These are phyloP conservation scores for Eimeria necatrix DNA, from an alignment of 169 alveolate species.

Conservation along the genomic window DNA sequence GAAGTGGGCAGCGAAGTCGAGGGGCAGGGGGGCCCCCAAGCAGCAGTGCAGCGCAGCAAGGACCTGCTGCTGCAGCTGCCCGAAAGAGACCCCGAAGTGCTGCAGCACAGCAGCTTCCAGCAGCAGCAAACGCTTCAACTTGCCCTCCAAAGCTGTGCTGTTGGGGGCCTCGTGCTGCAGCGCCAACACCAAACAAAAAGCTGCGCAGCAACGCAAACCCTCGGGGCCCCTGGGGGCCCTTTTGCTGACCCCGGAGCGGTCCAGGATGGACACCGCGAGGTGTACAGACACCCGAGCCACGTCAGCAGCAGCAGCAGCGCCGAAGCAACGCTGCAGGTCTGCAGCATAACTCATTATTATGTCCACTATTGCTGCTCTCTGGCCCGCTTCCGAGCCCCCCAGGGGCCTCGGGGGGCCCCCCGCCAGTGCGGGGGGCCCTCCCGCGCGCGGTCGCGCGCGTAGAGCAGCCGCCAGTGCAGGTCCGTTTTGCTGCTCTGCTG, in stretches of 20 bases:
- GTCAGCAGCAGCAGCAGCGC: conserved; percentile 13
- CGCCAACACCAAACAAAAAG: conserved; percentile 42
- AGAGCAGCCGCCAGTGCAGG: background rate
- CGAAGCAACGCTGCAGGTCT: conserved; percentile 17
- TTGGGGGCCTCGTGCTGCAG: conserved; percentile 67
- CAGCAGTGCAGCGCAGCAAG: conserved; percentile 24
- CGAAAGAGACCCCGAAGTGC: conserved; percentile 1
- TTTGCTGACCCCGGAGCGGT: background rate
- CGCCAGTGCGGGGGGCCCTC: background rate
- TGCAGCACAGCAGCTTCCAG: background rate
- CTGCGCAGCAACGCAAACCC: conserved; percentile 45
- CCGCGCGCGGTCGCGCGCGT: background rate
- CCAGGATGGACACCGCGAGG: conserved; percentile 61
- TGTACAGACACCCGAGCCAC: conserved; percentile 29
- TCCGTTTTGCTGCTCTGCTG: background rate
- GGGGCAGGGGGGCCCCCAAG: conserved; percentile 50
- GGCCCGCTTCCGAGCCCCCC: background rate
- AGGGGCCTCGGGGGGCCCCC: background rate
- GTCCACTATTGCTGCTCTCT: conserved; percentile 54
- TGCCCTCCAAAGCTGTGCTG: conserved; percentile 44
- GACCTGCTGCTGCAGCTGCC: background rate
- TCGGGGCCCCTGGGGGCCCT: conserved; percentile 30
- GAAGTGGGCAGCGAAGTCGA: conserved; percentile 66
- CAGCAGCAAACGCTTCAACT: background rate
- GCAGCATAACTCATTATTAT: conserved; percentile 21